phyloP scores from a whole-genome alignment of 331 rosid genomes.

The Quercus tomentella region DNA sequence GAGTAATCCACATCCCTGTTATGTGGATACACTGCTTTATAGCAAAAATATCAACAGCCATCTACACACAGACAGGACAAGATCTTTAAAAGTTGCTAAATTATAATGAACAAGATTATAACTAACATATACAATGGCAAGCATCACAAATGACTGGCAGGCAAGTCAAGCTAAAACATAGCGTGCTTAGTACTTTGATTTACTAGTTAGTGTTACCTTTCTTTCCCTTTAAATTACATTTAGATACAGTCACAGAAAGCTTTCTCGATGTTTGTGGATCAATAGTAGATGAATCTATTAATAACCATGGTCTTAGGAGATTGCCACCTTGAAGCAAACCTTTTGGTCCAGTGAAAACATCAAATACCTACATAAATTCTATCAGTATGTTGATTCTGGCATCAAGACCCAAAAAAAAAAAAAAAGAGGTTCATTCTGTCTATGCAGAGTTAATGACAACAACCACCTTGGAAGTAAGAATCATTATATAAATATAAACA shows the following conservation, averaged over 20 bases:
- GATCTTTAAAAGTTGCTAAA: not conserved
- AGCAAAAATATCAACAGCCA: slow-evolving; percentile 2
- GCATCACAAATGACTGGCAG: not conserved
- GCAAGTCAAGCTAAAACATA: slow-evolving; percentile 14
- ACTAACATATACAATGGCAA: slow-evolving; percentile 1
- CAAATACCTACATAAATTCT: slow-evolving; percentile 59
- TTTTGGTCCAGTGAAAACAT: slow-evolving; percentile 77
- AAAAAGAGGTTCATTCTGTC: not conserved
- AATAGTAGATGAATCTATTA: slow-evolving; percentile 84
- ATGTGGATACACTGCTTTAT: not conserved
- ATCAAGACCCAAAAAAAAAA: slow-evolving; percentile 5
- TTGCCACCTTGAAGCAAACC: slow-evolving; percentile 80
- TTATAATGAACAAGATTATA: not conserved
- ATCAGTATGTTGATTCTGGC: slow-evolving; percentile 24
- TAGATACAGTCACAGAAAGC: slow-evolving; percentile 59
- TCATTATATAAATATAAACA: not conserved
- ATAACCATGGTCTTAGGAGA: slow-evolving; percentile 65
- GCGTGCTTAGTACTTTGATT: slow-evolving; percentile 10
- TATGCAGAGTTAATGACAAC: not conserved
- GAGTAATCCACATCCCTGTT: not conserved
- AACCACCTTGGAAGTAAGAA: slow-evolving; percentile 8
- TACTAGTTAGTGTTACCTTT: slow-evolving; percentile 45
- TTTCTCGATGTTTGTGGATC: slow-evolving; percentile 89
- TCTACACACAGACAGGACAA: slow-evolving; percentile 1
- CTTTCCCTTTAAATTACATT: slow-evolving; percentile 54